Base-by-base conservation (phyloP, 1,139 yeast species). In the Kluyveromyces marxianus region DNA sequence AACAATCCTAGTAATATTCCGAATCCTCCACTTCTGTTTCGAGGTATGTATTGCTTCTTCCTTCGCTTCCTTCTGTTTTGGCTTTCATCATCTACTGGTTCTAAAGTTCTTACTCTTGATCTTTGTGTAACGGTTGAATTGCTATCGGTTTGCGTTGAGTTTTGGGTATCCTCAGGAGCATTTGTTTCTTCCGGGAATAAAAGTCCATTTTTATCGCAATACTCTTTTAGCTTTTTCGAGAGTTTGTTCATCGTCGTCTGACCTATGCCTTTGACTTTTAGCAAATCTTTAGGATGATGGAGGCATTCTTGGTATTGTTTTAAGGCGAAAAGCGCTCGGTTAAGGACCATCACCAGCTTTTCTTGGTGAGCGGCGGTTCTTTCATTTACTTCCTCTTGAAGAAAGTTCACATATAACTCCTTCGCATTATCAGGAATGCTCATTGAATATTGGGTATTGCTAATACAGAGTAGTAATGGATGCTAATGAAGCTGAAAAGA, bases 1-100 rank as follows among this genome's bases (percentile, higher is more conserved):
- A 76, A 70, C 10, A 92, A 65, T 0, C 84, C 83, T 25, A 89
- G 54, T 35, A 92, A 58, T 4, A 92, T 84, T 0, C 95, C 96
- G 66, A 85, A 92, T 0, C 89, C 94, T 0, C 97, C 97, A 0
- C 95, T 79, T 37, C 94, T 69, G 51, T 79, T 79, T 39, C 74
- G 72, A 1, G 98, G 98, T 0, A 90, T 74, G 60, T 87, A 92
- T 37, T 65, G 69, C 48, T 72, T 69, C 45, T 60, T 69, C 47
- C 65, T 60, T 48, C 60, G 65, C 34, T 54, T 52, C 28, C 60
- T 53, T 25, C 52, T 50, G 38, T 42, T 49, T 25, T 42, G 44
- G 27, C 44, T 41, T 21, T 44, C 49, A 30, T 43, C 37, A 4
- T 28, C 41, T 2, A 40, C 44, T 8, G 32, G 37, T 21, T 36